A percentile compares a stretch with the other conserved stretches of the same genome.
Evolutionary conservation across 257 asterid genomes (phyloP).

Genomic region (Marsdenia floribunda): DNA sequence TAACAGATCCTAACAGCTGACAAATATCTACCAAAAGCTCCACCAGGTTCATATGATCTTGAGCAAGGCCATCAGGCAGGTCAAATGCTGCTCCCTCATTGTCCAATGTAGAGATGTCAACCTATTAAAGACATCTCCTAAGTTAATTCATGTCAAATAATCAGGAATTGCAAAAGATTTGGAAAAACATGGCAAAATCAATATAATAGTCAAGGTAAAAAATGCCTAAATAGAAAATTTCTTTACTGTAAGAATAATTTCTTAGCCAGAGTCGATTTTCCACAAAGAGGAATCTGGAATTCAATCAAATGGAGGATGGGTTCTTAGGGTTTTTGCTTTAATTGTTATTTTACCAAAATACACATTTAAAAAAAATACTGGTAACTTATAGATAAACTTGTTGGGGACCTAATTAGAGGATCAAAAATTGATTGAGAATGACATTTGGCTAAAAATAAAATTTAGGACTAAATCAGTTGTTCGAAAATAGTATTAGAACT

Average conservation of each 20-base stretch:
- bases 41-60: constrained; percentile 67
- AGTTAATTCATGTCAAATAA: neutral
- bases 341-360: too few species aligned
- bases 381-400: too few species aligned
- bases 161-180: constrained; percentile 1
- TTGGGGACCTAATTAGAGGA: too few species aligned
- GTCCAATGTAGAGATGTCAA: constrained; percentile 53
- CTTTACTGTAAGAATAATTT: neutral
- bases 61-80: constrained; percentile 72
- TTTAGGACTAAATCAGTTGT: too few species aligned
- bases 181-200: neutral
- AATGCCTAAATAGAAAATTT: neutral
- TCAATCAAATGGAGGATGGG: too few species aligned
- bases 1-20: constrained; percentile 65
- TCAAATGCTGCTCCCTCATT: constrained; percentile 48
- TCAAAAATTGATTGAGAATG: too few species aligned
- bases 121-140: constrained; percentile 36
- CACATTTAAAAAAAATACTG: too few species aligned
- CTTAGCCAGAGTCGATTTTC: neutral
- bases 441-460: too few species aligned
- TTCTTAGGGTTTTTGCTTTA: too few species aligned
- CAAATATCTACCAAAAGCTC: constrained; percentile 75
- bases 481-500: too few species aligned
- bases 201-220: neutral
- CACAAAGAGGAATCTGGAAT: too few species aligned